Percentiles rank a stretch among this genome's conserved stretches.
Evolutionary conservation across 345 rosid genomes (phyloP).

Genomic region (Leavenworthia alabamica): DNA sequence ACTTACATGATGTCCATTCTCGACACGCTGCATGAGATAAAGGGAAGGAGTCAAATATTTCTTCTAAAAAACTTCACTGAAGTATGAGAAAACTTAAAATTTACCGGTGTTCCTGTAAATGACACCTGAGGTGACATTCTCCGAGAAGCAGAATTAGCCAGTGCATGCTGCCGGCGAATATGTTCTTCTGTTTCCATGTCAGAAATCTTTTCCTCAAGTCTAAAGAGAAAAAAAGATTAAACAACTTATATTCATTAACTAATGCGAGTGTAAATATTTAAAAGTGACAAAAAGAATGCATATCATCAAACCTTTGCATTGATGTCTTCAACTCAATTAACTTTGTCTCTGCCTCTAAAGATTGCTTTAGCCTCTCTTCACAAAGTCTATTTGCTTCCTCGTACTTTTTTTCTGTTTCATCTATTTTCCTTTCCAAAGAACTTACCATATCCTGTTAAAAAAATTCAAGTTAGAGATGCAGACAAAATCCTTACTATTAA

Average conservation of each 20-base stretch:
- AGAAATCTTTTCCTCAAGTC: constrained; percentile 77
- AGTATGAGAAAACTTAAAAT: constrained; percentile 9
- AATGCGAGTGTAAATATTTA: background rate
- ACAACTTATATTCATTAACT: constrained; percentile 5
- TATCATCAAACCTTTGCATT: constrained; percentile 57
- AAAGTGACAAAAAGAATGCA: background rate
- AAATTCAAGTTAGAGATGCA: constrained; percentile 5
- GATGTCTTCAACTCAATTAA: constrained; percentile 75
- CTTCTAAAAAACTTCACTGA: background rate
- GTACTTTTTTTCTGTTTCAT: constrained; percentile 76
- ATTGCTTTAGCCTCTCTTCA: constrained; percentile 77
- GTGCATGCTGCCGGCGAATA: constrained; percentile 57
- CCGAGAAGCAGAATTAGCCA: constrained; percentile 44
- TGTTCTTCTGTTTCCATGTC: constrained; percentile 81
- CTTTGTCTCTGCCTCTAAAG: constrained; percentile 70
- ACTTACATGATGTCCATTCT: constrained; percentile 65
- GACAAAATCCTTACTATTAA: background rate
- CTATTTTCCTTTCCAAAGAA: constrained; percentile 68
- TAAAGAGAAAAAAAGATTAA: constrained; percentile 26
- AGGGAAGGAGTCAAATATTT: constrained; percentile 7
- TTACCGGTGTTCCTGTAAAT: constrained; percentile 43
- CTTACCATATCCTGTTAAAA: constrained; percentile 48
- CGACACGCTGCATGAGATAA: constrained; percentile 46
- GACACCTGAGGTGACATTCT: constrained; percentile 56
- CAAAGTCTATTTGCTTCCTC: constrained; percentile 68